Conservation (phyloP, 2,329 filamentous ascomycete genomes). For the Hypoxylon sp. region DNA sequence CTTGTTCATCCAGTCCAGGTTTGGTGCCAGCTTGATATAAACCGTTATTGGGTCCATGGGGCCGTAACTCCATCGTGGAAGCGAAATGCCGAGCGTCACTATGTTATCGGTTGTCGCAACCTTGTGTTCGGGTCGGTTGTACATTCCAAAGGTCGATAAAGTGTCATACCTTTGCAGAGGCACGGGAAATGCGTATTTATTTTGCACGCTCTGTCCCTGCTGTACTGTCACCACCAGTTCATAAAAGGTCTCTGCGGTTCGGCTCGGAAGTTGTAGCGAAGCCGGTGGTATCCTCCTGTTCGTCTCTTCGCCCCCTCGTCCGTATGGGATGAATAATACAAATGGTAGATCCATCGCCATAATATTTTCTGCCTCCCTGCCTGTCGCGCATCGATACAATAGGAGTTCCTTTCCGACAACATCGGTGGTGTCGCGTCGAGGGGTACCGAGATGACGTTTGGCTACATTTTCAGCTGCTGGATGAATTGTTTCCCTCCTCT, state of each 20-base stretch:
- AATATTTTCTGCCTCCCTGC: slow-evolving; percentile 86
- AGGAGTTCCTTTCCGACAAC: slow-evolving; percentile 96
- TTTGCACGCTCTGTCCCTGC: slow-evolving; percentile 85
- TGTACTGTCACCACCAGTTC: slow-evolving; percentile 96
- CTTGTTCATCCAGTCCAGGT: slow-evolving; percentile 89
- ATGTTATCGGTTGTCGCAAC: slow-evolving; percentile 88
- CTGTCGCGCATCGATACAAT: slow-evolving; percentile 84
- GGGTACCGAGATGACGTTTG: slow-evolving; percentile 89
- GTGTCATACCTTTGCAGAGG: slow-evolving; percentile 95
- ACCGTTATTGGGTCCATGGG: slow-evolving; percentile 94
- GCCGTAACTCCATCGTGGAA: slow-evolving; percentile 96
- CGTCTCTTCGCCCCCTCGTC: slow-evolving; percentile 87
- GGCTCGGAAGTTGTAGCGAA: slow-evolving; percentile 86
- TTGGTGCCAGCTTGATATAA: slow-evolving; percentile 92
- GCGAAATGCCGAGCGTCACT: slow-evolving; percentile 87
- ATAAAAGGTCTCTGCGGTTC: slow-evolving; percentile 97
- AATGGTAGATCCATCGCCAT: slow-evolving; percentile 97
- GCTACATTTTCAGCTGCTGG: slow-evolving; percentile 93
- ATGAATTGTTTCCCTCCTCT: slow-evolving; percentile 94
- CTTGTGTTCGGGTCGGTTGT: slow-evolving; percentile 92
- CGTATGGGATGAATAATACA: slow-evolving; percentile 96
- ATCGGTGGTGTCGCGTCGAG: slow-evolving; percentile 88
- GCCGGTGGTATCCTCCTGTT: slow-evolving; percentile 91
- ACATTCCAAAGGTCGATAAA: slow-evolving; percentile 98
- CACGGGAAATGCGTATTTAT: slow-evolving; percentile 90